These are phyloP conservation scores for Cyclospora cayetanensis DNA, from an alignment of 169 alveolate genomes.

Conservation along the genomic window DNA sequence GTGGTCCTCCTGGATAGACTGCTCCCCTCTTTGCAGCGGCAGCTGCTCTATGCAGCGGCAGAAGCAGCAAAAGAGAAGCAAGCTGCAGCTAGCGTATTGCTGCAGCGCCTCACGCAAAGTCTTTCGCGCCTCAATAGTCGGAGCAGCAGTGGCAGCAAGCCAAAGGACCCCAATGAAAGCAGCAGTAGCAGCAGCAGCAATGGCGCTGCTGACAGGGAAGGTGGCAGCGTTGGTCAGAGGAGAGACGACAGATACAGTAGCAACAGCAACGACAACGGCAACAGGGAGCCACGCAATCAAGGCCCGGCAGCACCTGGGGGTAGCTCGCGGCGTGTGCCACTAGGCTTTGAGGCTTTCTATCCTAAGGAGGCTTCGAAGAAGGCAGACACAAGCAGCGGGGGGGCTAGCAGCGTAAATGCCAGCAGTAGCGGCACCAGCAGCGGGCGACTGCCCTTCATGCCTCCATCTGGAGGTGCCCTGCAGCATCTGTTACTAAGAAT, in stretches of 20 bases:
- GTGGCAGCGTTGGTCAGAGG: too few relatives aligned
- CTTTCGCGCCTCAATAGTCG: slow-evolving; percentile 16
- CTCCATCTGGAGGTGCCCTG: slow-evolving; percentile 53
- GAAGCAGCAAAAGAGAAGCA: background rate
- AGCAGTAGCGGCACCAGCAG: background rate
- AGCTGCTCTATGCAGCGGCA: slow-evolving; percentile 22
- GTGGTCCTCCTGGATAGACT: background rate
- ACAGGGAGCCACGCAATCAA: background rate
- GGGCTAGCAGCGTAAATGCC: background rate
- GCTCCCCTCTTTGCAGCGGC: slow-evolving; percentile 39
- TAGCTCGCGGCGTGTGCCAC: slow-evolving; percentile 45
- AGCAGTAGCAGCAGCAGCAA: slow-evolving; percentile 49
- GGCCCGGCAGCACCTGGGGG: background rate
- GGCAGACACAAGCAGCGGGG: slow-evolving; percentile 9
- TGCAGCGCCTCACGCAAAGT: slow-evolving; percentile 20
- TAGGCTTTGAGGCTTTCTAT: slow-evolving; percentile 46
- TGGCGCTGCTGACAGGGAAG: background rate
- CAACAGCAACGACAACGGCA: background rate
- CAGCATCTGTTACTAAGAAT: slow-evolving; percentile 54
- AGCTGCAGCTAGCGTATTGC: slow-evolving; percentile 12
- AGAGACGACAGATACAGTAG: background rate
- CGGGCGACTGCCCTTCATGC: slow-evolving; percentile 48
- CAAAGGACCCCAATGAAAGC: background rate
- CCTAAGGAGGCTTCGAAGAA: slow-evolving; percentile 39
- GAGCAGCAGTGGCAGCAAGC: background rate